phyloP scores from a whole-genome alignment of 495 filamentous ascomycete species.

The Tuber indicum region DNA sequence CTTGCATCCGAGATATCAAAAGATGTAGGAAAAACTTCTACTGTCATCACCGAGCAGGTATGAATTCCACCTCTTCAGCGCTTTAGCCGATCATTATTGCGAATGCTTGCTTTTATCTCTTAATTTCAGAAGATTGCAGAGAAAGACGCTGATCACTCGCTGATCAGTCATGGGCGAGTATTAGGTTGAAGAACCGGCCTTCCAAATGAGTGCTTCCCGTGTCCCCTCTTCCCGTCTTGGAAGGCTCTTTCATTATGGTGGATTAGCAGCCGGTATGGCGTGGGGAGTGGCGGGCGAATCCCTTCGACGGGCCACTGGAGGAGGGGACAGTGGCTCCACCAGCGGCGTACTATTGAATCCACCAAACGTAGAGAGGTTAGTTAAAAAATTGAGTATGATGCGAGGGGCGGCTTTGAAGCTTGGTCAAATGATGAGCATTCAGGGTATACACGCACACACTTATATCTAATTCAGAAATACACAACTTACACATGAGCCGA shows the following conservation, averaged over 20 bases:
- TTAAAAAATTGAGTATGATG: conserved; percentile 89
- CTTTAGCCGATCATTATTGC: conserved; percentile 12
- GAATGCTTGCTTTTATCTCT: conserved; percentile 15
- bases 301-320: conserved; percentile 58
- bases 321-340: conserved; percentile 49
- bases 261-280: conserved; percentile 88
- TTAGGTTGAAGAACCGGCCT: conserved; percentile 42
- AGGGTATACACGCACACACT: conserved; percentile 49
- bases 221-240: conserved; percentile 84
- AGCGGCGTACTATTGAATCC: conserved; percentile 83
- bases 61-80: conserved; percentile 22
- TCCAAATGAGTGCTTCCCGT: conserved; percentile 77
- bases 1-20: conserved; percentile 38
- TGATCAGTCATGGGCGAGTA: conserved; percentile 18
- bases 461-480: background rate
- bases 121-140: background rate
- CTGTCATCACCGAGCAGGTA: conserved; percentile 29
- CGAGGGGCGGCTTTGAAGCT: conserved; percentile 96
- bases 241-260: conserved; percentile 88
- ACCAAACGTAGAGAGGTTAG: conserved; percentile 83
- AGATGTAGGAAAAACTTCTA: conserved; percentile 26
- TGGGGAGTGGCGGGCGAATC: conserved; percentile 86
- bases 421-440: conserved; percentile 95
- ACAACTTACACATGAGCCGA: background rate
- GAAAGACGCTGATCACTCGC: conserved; percentile 11